Percentiles rank a stretch among this genome's conserved stretches.
These are phyloP conservation scores for Colletotrichum liaoningense DNA, from an alignment of 2,329 filamentous ascomycete genomes.

Conservation along the genomic window DNA sequence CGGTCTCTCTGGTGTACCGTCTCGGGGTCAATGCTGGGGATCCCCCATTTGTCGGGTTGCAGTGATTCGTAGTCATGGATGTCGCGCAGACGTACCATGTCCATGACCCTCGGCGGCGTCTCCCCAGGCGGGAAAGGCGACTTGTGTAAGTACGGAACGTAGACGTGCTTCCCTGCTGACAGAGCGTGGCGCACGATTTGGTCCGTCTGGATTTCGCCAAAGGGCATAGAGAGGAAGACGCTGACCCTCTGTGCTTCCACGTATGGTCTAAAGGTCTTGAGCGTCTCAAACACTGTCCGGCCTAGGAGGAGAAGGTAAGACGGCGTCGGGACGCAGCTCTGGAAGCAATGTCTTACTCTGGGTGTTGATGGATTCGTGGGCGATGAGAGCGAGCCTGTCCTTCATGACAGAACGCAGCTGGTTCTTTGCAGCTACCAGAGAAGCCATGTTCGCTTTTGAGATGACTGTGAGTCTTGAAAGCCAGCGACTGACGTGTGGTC, in stretches of 20 bases:
- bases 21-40: slow-evolving; percentile 81
- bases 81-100: slow-evolving; percentile 86
- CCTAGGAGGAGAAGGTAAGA: slow-evolving; percentile 60
- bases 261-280: slow-evolving; percentile 80
- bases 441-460: slow-evolving; percentile 56
- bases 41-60: slow-evolving; percentile 88
- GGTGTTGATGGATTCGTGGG: slow-evolving; percentile 68
- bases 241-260: slow-evolving; percentile 79
- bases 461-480: not conserved
- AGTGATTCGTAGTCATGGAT: slow-evolving; percentile 83
- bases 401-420: slow-evolving; percentile 80
- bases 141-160: slow-evolving; percentile 88
- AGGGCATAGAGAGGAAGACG: slow-evolving; percentile 94
- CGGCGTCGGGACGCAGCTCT: too few species aligned
- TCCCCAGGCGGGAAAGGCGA: slow-evolving; percentile 56
- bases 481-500: not conserved
- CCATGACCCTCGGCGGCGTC: slow-evolving; percentile 81
- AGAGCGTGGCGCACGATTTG: slow-evolving; percentile 86
- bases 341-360: slow-evolving; percentile 73
- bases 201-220: slow-evolving; percentile 86
- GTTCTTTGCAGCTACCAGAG: slow-evolving; percentile 77
- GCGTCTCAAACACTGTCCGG: slow-evolving; percentile 69
- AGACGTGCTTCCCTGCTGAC: slow-evolving; percentile 82
- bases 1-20: slow-evolving; percentile 77
- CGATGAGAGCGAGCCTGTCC: slow-evolving; percentile 69